Evolutionary conservation across 106 monocot genomes (phyloP).

Genomic region (Phalaenopsis aphrodite): DNA sequence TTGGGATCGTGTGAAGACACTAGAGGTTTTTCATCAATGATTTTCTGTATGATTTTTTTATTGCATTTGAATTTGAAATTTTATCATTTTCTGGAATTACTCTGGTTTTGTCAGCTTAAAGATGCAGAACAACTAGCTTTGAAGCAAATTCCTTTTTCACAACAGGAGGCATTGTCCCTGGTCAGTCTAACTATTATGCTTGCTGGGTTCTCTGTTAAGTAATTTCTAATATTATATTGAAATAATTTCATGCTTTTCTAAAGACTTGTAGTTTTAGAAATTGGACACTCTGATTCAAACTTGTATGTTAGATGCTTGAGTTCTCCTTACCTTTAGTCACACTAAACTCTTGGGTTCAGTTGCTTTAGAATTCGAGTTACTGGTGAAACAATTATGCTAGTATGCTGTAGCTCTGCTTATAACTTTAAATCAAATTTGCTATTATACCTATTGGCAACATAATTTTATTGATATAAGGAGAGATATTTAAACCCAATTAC

Average conservation of each 20-base stretch:
- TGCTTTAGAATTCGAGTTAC: neutral
- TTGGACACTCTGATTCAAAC: neutral
- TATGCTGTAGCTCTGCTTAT: neutral
- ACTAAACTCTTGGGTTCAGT: neutral
- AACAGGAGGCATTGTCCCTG: constrained; percentile 89
- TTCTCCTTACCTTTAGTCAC: neutral
- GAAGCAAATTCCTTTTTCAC: constrained; percentile 87
- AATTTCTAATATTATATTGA: neutral
- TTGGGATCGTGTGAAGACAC: constrained; percentile 92
- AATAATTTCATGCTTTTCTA: neutral
- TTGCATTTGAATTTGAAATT: neutral
- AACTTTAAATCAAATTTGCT: neutral
- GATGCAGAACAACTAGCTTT: constrained; percentile 91
- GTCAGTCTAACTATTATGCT: constrained; percentile 19
- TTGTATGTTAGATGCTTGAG: neutral
- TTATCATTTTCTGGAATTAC: neutral
- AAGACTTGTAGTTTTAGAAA: neutral
- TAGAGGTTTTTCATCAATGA: constrained; percentile 49
- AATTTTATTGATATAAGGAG: too few species aligned
- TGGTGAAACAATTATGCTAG: neutral
- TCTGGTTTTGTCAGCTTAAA: constrained; percentile 42
- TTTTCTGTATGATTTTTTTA: neutral
- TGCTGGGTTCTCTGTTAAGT: neutral
- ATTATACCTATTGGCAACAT: neutral
- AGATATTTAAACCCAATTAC: too few species aligned